Base-by-base conservation (phyloP, 352 stramenopile species). In the Pythium myriotylum region DNA sequence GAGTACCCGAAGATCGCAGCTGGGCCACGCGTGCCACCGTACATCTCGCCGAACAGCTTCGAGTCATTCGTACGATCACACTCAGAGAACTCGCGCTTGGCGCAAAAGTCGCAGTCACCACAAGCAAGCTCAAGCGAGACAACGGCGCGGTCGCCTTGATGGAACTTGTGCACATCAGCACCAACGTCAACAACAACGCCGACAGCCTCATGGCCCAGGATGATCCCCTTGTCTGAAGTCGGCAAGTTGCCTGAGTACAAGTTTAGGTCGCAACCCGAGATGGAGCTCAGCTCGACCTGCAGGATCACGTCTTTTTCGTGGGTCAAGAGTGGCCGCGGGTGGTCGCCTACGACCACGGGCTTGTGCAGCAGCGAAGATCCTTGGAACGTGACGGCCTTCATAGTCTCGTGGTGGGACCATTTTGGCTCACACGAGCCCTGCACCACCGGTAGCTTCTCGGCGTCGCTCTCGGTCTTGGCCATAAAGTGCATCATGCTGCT, bases 41-140 rank as follows among this genome's bases (percentile, higher is more conserved):
- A 82, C 58, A 78, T 66, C 14, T 79, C 58, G 13, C 46, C 50
- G 52, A 77, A 79, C 12, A 73, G 59, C 39, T 67, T 66, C 26
- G 71, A 76, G 54, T 79, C 71, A 51, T 82, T 82, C 22, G 74
- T 82, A 10, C 43, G 20, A 32, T 79, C 73, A 49, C 77, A 86
- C 46, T 62, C 67, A 2, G 68, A 62, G 33, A 80, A 84, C 54
- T 82, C 50, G 8, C 61, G 62, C 19, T 59, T 54, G 27, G 53
- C 33, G 58, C 77, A 86, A 42, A 65, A 73, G 3, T 35, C 43
- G 29, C 77, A 86, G 23, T 74, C 54, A 20, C 77, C 77, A 29
- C 77, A 86, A 2, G 66, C 68, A 10, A 79, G 37, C 14, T 74
- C 67, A 24, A 79, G 74, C 13, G 74, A 49, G 19, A 80, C 68